These are phyloP conservation scores for Lactuca saligna DNA, from an alignment of 129 eudicot genomes.

Conservation along the genomic window DNA sequence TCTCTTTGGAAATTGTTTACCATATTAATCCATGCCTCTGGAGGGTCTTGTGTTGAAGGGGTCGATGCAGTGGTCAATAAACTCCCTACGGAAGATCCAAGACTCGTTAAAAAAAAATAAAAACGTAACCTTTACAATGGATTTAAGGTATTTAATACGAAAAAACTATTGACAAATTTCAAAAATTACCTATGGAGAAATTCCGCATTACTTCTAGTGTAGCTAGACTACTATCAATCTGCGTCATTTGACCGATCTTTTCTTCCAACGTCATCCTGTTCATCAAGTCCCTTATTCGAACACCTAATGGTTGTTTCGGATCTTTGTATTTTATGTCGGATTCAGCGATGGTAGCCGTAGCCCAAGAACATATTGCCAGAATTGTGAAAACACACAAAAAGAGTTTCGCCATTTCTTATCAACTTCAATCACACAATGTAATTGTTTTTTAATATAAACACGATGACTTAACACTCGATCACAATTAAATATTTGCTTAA, in stretches of 20 bases:
- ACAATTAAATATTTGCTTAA: no score
- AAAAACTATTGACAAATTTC: no score
- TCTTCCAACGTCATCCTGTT: constrained; percentile 59
- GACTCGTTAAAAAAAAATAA: neutral
- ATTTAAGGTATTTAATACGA: neutral
- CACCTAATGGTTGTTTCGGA: constrained; percentile 46
- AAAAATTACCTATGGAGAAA: constrained; percentile 44
- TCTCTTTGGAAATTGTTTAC: constrained; percentile 55
- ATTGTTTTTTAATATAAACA: no score
- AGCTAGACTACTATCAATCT: constrained; percentile 50
- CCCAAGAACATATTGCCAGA: constrained; percentile 33
- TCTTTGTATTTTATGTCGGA: constrained; percentile 52
- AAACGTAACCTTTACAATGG: no score
- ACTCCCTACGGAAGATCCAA: constrained; percentile 38
- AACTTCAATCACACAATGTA: constrained; percentile 1
- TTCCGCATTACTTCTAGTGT: constrained; percentile 44
- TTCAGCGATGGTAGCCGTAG: constrained; percentile 27
- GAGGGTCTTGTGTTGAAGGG: constrained; percentile 48
- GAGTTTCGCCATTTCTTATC: constrained; percentile 19
- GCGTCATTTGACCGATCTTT: constrained; percentile 75
- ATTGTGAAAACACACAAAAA: constrained; percentile 1
- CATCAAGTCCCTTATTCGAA: constrained; percentile 50
- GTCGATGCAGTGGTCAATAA: constrained; percentile 62
- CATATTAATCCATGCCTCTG: constrained; percentile 63
- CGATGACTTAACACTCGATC: no score